These are phyloP conservation scores for Aquilaria agallochum DNA, from an alignment of 441 rosid genomes.

Conservation along the genomic window DNA sequence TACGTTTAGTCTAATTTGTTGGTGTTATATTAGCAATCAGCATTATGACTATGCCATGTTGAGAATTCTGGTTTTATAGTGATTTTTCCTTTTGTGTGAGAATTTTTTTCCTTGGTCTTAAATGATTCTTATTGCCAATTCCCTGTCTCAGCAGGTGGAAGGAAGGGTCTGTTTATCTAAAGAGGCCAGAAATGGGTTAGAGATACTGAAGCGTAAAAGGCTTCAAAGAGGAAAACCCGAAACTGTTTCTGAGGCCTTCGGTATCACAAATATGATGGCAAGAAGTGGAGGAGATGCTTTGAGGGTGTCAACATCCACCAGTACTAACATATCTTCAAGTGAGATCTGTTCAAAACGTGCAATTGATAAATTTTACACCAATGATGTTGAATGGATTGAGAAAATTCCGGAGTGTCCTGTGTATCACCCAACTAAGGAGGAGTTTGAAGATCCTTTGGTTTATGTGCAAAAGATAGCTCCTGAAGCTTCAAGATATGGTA, in stretches of 20 bases:
- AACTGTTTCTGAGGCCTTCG: conserved; percentile 37
- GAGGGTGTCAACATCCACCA: conserved; percentile 61
- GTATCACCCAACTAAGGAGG: conserved; percentile 85
- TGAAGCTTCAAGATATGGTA: conserved; percentile 97
- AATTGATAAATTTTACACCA: conserved; percentile 70
- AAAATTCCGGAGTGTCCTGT: conserved; percentile 95
- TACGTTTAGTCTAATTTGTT: no score
- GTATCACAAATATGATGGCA: conserved; percentile 41
- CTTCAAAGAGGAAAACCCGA: conserved; percentile 68
- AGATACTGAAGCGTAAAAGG: conserved; percentile 80
- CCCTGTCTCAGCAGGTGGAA: conserved; percentile 68
- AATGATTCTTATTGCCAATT: conserved; percentile 1
- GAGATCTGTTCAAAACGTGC: conserved; percentile 53
- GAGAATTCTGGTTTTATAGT: no score
- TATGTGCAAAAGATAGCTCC: conserved; percentile 93
- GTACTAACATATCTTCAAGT: conserved; percentile 30
- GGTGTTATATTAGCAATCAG: no score
- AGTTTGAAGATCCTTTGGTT: conserved; percentile 94
- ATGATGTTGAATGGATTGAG: conserved; percentile 87
- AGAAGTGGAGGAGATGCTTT: conserved; percentile 91
- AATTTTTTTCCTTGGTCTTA: no score
- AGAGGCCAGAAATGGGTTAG: conserved; percentile 73
- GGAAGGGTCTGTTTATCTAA: conserved; percentile 73
- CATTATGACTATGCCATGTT: no score
- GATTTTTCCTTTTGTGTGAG: no score